Base-by-base conservation (phyloP, 2,329 filamentous ascomycete genomes). In the Mycosphaerella sp. region DNA sequence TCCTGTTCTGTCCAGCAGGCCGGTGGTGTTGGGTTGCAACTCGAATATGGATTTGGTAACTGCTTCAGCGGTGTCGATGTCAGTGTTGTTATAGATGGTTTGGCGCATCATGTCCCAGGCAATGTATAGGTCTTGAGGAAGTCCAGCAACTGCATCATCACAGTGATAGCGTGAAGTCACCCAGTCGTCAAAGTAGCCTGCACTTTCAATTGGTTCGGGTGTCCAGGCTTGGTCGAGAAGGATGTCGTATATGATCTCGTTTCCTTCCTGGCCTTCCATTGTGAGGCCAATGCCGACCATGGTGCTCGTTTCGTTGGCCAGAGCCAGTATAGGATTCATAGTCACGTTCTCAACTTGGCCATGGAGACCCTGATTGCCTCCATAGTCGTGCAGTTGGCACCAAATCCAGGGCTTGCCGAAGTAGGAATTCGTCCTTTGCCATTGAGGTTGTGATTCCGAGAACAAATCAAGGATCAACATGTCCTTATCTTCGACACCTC, bases 381-480 rank as follows among this genome's bases (percentile, higher is more conserved):
- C 77, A 54, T 75, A 80, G 55, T 73, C 70, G 58, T 79, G 78
- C 6, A 80, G 64, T 58, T 79, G 68, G 58, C 76, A 79, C 78
- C 78, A 80, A 36, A 80, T 73, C 77, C 77, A 80, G 0, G 75
- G 73, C 58, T 78, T 78, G 14, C 77, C 76, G 54, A 72, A 75
- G 61, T 78, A 80, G 0, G 72, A 74, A 12, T 75, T 70, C 0
- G 76, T 78, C 7, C 74, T 68, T 58, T 74, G 73, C 77, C 78
- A 80, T 54, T 79, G 73, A 0, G 78, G 78, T 7, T 70, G 61
- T 6, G 70, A 71, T 55, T 80, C 77, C 0, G 76, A 76, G 57
- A 73, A 78, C 2, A 80, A 68, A 55, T 80, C 78, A 2, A 80
- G 67, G 17, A 80, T 70, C 34, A 80, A 55, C 75, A 80, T 77